Percentiles rank a stretch among this genome's conserved stretches.
Evolutionary conservation across 768 basidiomycete genomes (phyloP).

Genomic region (Hirschioporus abietinus): DNA sequence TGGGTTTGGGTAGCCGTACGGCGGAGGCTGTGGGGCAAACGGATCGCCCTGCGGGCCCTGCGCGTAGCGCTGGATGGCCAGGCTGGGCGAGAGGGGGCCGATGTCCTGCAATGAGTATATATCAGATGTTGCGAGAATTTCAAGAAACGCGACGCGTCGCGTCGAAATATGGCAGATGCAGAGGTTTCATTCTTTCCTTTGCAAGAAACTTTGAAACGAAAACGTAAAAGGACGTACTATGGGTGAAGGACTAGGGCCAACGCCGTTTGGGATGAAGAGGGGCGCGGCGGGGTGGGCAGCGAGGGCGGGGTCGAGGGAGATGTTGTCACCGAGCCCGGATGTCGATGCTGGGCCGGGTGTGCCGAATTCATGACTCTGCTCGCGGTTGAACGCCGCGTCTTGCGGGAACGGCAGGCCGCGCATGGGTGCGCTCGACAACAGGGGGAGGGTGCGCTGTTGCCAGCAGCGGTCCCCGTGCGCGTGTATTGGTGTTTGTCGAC

Average conservation of each 20-base stretch:
- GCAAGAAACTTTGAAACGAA: not conserved
- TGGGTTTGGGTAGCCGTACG: constrained; percentile 45
- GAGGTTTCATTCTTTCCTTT: not conserved
- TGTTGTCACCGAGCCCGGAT: constrained; percentile 39
- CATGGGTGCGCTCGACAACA: constrained; percentile 32
- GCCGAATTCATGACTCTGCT: constrained; percentile 53
- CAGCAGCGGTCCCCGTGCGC: not conserved
- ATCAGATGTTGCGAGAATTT: constrained; percentile 13
- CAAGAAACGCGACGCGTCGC: constrained; percentile 66
- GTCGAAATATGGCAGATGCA: constrained; percentile 22
- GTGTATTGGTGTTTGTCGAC: constrained; percentile 11
- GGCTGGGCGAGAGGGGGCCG: constrained; percentile 2
- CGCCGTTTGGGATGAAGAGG: not conserved
- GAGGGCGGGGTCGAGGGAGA: constrained; percentile 80
- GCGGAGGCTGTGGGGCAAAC: constrained; percentile 61
- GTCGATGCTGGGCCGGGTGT: constrained; percentile 46
- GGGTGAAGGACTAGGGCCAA: not conserved
- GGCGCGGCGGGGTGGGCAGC: constrained; percentile 19
- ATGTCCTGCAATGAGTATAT: constrained; percentile 20
- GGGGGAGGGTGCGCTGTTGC: constrained; percentile 1
- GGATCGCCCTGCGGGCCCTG: constrained; percentile 81
- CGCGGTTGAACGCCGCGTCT: constrained; percentile 43
- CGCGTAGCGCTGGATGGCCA: constrained; percentile 47
- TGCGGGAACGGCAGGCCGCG: constrained; percentile 56
- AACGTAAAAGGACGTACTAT: not conserved